Percentiles rank a stretch among this genome's conserved stretches.
Evolutionary conservation across 164 flowering plant genomes (phyloP).

Genomic region (Magnolia officinalis): DNA sequence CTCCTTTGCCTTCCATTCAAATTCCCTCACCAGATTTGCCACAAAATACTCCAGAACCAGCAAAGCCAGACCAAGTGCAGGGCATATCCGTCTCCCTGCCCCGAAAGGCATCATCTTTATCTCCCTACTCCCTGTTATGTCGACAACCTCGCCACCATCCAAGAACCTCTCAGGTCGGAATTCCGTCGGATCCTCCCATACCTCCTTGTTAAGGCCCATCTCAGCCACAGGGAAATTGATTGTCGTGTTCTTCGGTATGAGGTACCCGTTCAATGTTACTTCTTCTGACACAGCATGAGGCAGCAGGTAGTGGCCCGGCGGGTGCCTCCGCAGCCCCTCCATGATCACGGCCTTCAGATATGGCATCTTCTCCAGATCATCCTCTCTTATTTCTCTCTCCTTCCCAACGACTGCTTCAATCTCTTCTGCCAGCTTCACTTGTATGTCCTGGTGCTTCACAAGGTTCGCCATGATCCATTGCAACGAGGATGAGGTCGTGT

Average conservation of each 20-base stretch:
- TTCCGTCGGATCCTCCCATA: conserved; percentile 31
- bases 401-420: conserved; percentile 14
- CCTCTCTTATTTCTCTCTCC: conserved; percentile 22
- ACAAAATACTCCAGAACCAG: no score
- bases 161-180: conserved; percentile 47
- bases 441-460: conserved; percentile 37
- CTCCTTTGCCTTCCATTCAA: no score
- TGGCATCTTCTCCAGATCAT: conserved; percentile 27
- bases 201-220: conserved; percentile 25
- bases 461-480: conserved; percentile 40
- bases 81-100: no score
- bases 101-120: no score
- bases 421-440: conserved; percentile 30
- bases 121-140: conserved; percentile 7
- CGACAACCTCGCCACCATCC: conserved; percentile 16
- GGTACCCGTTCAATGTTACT: conserved; percentile 19
- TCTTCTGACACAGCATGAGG: conserved; percentile 22
- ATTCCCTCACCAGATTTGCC: no score
- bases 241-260: conserved; percentile 24
- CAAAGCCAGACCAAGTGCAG: no score
- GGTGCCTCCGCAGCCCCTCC: conserved; percentile 40
- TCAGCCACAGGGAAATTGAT: conserved; percentile 31
- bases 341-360: conserved; percentile 37
- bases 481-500: conserved; percentile 25
- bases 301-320: conserved; percentile 32